Evolutionary conservation across 2,329 filamentous ascomycete genomes (phyloP).

Genomic region (Trichophyton verrucosum): DNA sequence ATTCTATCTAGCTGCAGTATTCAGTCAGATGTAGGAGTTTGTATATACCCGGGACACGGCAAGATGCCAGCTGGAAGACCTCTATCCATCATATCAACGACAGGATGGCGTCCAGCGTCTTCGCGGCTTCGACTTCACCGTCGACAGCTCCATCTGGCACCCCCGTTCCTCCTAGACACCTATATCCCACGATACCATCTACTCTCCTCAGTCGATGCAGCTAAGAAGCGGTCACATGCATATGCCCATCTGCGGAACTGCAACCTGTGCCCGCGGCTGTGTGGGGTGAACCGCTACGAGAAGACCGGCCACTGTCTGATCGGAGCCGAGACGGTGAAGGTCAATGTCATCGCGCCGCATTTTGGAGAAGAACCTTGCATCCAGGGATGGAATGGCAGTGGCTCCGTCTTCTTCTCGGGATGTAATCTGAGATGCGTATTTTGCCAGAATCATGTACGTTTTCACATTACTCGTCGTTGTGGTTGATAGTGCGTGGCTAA

Average conservation of each 20-base stretch:
- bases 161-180: constrained; percentile 58
- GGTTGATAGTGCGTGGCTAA: background rate
- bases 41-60: background rate
- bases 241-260: constrained; percentile 66
- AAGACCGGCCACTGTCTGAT: constrained; percentile 67
- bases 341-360: constrained; percentile 75
- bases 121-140: background rate
- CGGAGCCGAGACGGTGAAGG: constrained; percentile 58
- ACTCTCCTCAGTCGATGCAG: constrained; percentile 54
- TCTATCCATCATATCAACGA: background rate
- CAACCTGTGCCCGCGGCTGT: constrained; percentile 67
- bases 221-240: constrained; percentile 60
- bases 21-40: background rate
- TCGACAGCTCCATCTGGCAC: constrained; percentile 31
- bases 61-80: background rate
- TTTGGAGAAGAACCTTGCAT: constrained; percentile 78
- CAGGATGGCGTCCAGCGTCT: background rate
- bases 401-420: constrained; percentile 69
- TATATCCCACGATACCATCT: constrained; percentile 62
- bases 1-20: no score
- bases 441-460: constrained; percentile 56
- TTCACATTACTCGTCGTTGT: background rate
- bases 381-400: constrained; percentile 68
- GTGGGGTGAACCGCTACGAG: constrained; percentile 70
- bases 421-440: constrained; percentile 61